These are phyloP conservation scores for Aspergillus sp. DNA, from an alignment of 2,329 filamentous ascomycete species.

Conservation along the genomic window DNA sequence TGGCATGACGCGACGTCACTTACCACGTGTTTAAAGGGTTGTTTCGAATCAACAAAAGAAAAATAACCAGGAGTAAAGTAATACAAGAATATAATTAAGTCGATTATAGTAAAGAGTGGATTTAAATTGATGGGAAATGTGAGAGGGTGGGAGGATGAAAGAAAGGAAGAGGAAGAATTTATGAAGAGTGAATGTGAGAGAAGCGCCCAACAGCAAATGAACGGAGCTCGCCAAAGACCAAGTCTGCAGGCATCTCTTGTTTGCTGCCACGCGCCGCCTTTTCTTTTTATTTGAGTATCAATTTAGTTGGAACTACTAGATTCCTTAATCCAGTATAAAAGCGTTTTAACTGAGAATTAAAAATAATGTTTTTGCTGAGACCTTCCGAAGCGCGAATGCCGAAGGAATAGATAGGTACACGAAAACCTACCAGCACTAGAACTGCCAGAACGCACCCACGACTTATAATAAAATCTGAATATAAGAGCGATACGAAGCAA, in stretches of 20 bases:
- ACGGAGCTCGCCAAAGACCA: constrained; percentile 26
- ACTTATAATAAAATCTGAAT: too few species aligned
- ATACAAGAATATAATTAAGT: neutral
- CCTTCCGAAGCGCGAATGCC: too few species aligned
- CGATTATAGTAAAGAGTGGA: neutral
- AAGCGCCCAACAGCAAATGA: neutral
- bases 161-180: neutral
- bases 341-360: too few species aligned
- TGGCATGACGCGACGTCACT: constrained; percentile 6
- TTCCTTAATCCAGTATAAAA: too few species aligned
- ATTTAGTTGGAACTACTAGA: neutral
- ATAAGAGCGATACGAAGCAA: too few species aligned
- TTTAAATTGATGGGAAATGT: constrained; percentile 4
- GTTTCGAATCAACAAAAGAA: neutral
- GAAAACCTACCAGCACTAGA: too few species aligned
- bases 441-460: too few species aligned
- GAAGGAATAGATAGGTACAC: too few species aligned
- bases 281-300: neutral
- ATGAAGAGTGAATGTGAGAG: constrained; percentile 7
- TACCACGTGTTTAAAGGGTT: neutral
- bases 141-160: neutral
- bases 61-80: neutral
- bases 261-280: neutral
- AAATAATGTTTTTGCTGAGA: too few species aligned
- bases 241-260: constrained; percentile 15